These are phyloP conservation scores for Colletotrichum sp. DNA, from an alignment of 2,329 filamentous ascomycete species.

Conservation along the genomic window DNA sequence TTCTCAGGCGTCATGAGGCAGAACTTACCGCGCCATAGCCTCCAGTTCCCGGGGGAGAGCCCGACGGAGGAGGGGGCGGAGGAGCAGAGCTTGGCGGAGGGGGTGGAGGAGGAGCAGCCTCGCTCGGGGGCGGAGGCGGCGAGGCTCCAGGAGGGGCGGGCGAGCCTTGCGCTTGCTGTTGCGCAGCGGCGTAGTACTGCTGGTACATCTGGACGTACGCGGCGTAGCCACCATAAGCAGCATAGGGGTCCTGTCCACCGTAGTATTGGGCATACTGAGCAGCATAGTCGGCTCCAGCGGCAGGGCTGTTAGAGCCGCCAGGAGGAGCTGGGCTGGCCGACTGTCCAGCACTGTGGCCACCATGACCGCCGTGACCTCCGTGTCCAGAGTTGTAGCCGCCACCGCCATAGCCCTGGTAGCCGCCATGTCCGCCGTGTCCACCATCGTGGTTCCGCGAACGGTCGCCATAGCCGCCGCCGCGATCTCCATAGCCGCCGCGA, in stretches of 20 bases:
- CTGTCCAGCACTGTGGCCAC: constrained; percentile 20
- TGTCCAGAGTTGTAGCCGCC: constrained; percentile 18
- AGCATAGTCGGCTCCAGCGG: constrained; percentile 64
- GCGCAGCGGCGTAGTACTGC: constrained; percentile 66
- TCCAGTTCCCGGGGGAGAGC: constrained; percentile 53
- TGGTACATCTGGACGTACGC: constrained; percentile 78
- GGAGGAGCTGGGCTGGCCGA: constrained; percentile 28
- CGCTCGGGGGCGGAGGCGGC: constrained; percentile 61
- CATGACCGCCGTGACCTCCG: constrained; percentile 34
- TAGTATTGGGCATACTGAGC: constrained; percentile 88
- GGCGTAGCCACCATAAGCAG: constrained; percentile 86
- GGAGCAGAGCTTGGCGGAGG: constrained; percentile 60
- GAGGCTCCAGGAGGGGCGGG: constrained; percentile 52
- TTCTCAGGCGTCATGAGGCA: neutral
- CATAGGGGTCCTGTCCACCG: constrained; percentile 78
- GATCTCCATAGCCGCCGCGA: constrained; percentile 30
- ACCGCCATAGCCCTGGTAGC: constrained; percentile 37
- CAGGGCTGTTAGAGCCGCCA: constrained; percentile 38
- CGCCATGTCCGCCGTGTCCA: constrained; percentile 39
- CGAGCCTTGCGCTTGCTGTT: constrained; percentile 50
- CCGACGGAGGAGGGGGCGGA: constrained; percentile 52
- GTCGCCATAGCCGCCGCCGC: constrained; percentile 45
- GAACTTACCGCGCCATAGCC: constrained; percentile 68
- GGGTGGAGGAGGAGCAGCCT: constrained; percentile 68
- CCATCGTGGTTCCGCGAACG: constrained; percentile 41